These are phyloP conservation scores for Fagopyrum tataricum DNA, from an alignment of 148 eudicot species.

Conservation along the genomic window DNA sequence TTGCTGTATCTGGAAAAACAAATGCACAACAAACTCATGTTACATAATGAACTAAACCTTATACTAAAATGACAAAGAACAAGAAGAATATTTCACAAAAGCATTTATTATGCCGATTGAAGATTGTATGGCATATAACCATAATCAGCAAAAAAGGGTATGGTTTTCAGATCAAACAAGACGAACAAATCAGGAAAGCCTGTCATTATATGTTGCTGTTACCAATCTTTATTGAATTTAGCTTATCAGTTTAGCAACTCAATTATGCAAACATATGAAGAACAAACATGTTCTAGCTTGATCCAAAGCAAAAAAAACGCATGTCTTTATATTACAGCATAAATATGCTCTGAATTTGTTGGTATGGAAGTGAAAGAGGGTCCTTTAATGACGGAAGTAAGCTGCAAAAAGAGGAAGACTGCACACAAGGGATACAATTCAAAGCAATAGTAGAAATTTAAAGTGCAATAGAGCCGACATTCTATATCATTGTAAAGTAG, in stretches of 20 bases:
- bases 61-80: too few relatives aligned
- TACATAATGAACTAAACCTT: too few relatives aligned
- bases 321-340: not conserved
- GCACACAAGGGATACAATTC: not conserved
- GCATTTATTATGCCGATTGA: too few relatives aligned
- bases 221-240: not conserved
- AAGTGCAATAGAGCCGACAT: not conserved
- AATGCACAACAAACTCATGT: not conserved
- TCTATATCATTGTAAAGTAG: not conserved
- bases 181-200: not conserved
- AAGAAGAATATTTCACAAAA: too few relatives aligned
- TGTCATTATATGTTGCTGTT: not conserved
- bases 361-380: too few relatives aligned
- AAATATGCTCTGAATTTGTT: too few relatives aligned
- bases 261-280: not conserved
- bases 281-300: not conserved
- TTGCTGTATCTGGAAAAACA: not conserved
- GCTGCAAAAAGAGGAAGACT: not conserved
- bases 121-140: too few relatives aligned
- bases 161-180: not conserved
- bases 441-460: not conserved
- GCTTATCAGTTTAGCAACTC: not conserved
- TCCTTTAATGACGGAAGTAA: not conserved
- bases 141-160: not conserved
- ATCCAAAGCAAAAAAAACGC: not conserved